phyloP scores from a whole-genome alignment of 495 filamentous ascomycete genomes.

The Glonium stellatum region DNA sequence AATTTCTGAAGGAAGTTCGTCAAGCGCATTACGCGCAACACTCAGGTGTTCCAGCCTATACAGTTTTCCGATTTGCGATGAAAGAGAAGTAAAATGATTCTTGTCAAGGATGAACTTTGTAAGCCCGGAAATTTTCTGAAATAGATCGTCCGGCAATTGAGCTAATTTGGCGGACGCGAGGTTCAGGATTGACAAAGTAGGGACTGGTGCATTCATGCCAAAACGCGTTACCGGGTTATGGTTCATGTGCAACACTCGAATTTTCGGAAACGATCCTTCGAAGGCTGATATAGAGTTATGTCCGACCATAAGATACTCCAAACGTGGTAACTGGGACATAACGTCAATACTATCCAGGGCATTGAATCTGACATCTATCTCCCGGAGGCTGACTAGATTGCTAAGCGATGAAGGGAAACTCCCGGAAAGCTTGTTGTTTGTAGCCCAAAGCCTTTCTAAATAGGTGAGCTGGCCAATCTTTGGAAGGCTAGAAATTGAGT shows the following conservation, averaged over 20 bases:
- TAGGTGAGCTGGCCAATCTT: slow-evolving; percentile 69
- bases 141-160: slow-evolving; percentile 74
- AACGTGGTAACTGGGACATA: slow-evolving; percentile 68
- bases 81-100: slow-evolving; percentile 89
- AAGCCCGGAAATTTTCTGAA: slow-evolving; percentile 78
- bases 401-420: slow-evolving; percentile 63
- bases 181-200: slow-evolving; percentile 76
- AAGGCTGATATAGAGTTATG: slow-evolving; percentile 90
- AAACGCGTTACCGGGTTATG: slow-evolving; percentile 92
- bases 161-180: slow-evolving; percentile 81
- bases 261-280: slow-evolving; percentile 72
- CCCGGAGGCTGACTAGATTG: slow-evolving; percentile 68
- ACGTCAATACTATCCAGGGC: slow-evolving; percentile 77
- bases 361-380: slow-evolving; percentile 93
- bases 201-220: slow-evolving; percentile 66
- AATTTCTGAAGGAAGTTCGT: slow-evolving; percentile 73
- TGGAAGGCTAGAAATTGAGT: slow-evolving; percentile 69
- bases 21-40: slow-evolving; percentile 82
- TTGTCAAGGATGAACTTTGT: slow-evolving; percentile 84
- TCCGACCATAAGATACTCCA: slow-evolving; percentile 80
- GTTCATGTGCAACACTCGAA: slow-evolving; percentile 78
- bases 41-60: slow-evolving; percentile 83
- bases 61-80: slow-evolving; percentile 74
- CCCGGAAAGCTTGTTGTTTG: slow-evolving; percentile 81
- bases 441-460: slow-evolving; percentile 86